Base-by-base conservation (phyloP, 1,284 basidiomycete genomes). In the Sporisorium iseilematis-ciliati region DNA sequence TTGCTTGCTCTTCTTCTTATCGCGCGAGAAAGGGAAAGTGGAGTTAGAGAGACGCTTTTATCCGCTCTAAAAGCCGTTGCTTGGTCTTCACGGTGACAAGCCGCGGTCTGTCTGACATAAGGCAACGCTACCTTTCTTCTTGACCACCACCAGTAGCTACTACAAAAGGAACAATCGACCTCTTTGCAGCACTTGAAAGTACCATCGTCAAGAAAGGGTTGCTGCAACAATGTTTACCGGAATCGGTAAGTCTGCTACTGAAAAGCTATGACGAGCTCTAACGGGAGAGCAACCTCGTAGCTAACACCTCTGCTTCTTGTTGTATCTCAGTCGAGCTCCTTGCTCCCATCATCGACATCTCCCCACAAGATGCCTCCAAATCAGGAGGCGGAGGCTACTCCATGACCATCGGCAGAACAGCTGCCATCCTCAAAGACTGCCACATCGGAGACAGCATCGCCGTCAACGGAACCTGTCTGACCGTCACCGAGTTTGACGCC, bases 381-480 rank as follows among this genome's bases (percentile, higher is more conserved):
- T 86, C 86, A 10, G 90, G 90, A 23, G 87, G 87, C 29, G 83
- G 81, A 29, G 94, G 94, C 29, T 96, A 92, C 87, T 92, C 91
- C 11, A 89, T 98, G 57, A 92, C 90, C n/a, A 92, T 98, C 82
- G 88, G 89, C 21, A 86, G 93, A 61, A 88, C 91, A 2, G 90
- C 88, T 0, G 88, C 90, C 8, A 92, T 99, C 77, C 88, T 99
- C 12, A 89, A 85, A n/a, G 96, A 99, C 86, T 97, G 94, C 86
- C 90, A 92, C 77, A 89, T 95, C 61, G 96, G 97, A 12, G 97
- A 99, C 87, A 95, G 93, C 52, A 98, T 99, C 74, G 92, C 93
- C 51, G 91, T 93, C 82, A 92, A 92, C 78, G 91, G 91, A 18
- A 67, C 66, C 26, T 93, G 96, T 85, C 86, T 99, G 75, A 99